These are phyloP conservation scores for Mortierella sp. DNA, from an alignment of 371 early-diverging fungal genomes.

Conservation along the genomic window DNA sequence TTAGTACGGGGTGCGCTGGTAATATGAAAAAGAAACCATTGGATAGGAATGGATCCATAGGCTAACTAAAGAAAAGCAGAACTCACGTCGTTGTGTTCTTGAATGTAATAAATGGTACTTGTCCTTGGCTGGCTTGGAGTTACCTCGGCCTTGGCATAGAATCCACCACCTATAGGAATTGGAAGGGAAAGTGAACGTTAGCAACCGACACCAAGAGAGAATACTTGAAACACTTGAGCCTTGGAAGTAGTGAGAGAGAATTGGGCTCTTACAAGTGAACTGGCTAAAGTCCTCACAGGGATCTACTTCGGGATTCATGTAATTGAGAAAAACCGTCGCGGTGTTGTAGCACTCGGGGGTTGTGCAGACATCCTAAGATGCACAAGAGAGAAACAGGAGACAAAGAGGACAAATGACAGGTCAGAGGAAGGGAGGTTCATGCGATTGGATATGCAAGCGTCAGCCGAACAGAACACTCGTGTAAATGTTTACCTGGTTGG, in stretches of 20 bases:
- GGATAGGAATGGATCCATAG: neutral
- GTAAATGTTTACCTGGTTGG: too few species aligned
- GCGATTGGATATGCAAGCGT: too few species aligned
- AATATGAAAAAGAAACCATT: neutral
- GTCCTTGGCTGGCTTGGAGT: neutral
- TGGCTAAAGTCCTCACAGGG: conserved; percentile 67
- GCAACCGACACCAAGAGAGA: too few species aligned
- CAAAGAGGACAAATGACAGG: too few species aligned
- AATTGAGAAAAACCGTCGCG: conserved; percentile 63
- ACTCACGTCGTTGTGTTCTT: neutral
- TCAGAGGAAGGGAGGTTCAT: too few species aligned
- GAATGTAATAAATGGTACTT: neutral
- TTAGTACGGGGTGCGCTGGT: too few species aligned
- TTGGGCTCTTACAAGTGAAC: conserved; percentile 62
- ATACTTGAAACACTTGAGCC: neutral
- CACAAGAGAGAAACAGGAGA: neutral
- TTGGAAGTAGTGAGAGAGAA: neutral
- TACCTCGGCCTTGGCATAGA: neutral
- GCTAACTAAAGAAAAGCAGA: neutral
- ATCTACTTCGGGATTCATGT: conserved; percentile 58
- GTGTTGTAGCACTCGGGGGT: conserved; percentile 66
- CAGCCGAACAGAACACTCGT: too few species aligned
- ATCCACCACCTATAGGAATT: neutral
- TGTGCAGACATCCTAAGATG: conserved; percentile 58
- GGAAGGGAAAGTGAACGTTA: neutral